These are phyloP conservation scores for Cutaneotrichosporon sp. DNA, from an alignment of 1,284 basidiomycete genomes.

Conservation along the genomic window DNA sequence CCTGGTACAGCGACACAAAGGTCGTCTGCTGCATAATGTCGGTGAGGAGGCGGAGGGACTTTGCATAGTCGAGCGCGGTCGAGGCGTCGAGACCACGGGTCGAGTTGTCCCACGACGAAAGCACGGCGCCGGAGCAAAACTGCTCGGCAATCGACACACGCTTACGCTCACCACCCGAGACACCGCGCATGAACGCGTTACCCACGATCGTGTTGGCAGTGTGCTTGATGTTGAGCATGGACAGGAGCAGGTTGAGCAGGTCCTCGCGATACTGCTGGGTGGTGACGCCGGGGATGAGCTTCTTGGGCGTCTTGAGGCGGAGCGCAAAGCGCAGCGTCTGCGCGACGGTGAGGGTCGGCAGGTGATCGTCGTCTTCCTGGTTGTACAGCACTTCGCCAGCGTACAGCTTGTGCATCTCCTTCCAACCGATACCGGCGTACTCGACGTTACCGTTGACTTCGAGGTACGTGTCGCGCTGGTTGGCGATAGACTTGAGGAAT, in stretches of 20 bases:
- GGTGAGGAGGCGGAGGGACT: slow-evolving; percentile 55
- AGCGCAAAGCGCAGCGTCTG: slow-evolving; percentile 57
- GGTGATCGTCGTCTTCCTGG: slow-evolving; percentile 60
- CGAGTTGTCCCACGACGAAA: slow-evolving; percentile 53
- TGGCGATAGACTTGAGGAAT: slow-evolving; percentile 55
- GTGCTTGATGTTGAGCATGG: slow-evolving; percentile 59
- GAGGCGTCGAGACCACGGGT: slow-evolving; percentile 53
- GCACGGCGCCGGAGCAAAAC: slow-evolving; percentile 50
- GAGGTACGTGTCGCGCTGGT: slow-evolving; percentile 52
- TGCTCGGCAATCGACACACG: slow-evolving; percentile 59
- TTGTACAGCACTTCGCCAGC: slow-evolving; percentile 66
- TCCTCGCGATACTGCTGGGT: slow-evolving; percentile 52
- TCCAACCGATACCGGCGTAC: slow-evolving; percentile 55
- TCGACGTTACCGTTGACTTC: slow-evolving; percentile 54
- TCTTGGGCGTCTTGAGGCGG: slow-evolving; percentile 53
- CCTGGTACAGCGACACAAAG: slow-evolving; percentile 55
- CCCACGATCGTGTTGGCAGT: slow-evolving; percentile 56
- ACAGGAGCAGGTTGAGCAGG: slow-evolving; percentile 54
- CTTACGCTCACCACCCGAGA: slow-evolving; percentile 48
- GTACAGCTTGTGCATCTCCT: slow-evolving; percentile 52
- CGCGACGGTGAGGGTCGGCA: slow-evolving; percentile 58
- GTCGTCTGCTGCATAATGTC: slow-evolving; percentile 52
- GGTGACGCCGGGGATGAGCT: slow-evolving; percentile 52
- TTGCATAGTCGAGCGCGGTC: slow-evolving; percentile 58
- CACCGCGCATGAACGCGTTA: slow-evolving; percentile 50